These are phyloP conservation scores for Penicillium ucsense DNA, from an alignment of 495 filamentous ascomycete species.

Conservation along the genomic window DNA sequence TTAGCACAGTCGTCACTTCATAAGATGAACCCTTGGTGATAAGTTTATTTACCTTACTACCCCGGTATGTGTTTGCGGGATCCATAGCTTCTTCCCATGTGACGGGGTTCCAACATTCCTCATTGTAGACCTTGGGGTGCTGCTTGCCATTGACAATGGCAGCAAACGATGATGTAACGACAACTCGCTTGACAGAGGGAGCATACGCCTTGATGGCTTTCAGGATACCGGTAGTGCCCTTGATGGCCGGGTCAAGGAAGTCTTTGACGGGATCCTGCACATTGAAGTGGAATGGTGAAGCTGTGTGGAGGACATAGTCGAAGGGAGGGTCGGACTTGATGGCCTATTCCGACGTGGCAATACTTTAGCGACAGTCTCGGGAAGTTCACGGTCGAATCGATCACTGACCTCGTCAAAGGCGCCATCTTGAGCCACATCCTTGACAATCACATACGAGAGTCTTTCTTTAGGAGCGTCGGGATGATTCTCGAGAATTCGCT, in stretches of 20 bases:
- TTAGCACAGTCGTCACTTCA: not conserved
- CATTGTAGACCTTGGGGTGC: constrained; percentile 50
- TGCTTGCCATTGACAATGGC: constrained; percentile 50
- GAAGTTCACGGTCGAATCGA: not conserved
- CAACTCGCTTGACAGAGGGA: constrained; percentile 69
- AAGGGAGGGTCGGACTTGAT: constrained; percentile 63
- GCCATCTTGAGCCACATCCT: constrained; percentile 65
- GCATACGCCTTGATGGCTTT: constrained; percentile 64
- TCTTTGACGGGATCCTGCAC: constrained; percentile 65
- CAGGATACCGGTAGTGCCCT: constrained; percentile 74
- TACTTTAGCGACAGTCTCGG: not conserved
- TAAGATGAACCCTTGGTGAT: not conserved
- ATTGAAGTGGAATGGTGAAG: constrained; percentile 74
- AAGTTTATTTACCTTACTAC: constrained; percentile 43
- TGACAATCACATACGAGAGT: constrained; percentile 68
- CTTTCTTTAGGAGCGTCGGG: constrained; percentile 47
- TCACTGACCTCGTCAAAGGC: constrained; percentile 62
- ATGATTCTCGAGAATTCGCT: constrained; percentile 61
- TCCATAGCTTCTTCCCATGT: constrained; percentile 59
- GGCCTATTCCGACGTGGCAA: constrained; percentile 24
- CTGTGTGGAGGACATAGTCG: constrained; percentile 82
- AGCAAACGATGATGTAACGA: constrained; percentile 82
- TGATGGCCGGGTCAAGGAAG: constrained; percentile 74
- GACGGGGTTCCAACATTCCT: constrained; percentile 76
- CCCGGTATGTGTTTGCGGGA: constrained; percentile 54